A percentile compares a stretch with the other conserved stretches of the same genome.
Conservation (phyloP, 257 asterid species). For the Coffea canephora region DNA sequence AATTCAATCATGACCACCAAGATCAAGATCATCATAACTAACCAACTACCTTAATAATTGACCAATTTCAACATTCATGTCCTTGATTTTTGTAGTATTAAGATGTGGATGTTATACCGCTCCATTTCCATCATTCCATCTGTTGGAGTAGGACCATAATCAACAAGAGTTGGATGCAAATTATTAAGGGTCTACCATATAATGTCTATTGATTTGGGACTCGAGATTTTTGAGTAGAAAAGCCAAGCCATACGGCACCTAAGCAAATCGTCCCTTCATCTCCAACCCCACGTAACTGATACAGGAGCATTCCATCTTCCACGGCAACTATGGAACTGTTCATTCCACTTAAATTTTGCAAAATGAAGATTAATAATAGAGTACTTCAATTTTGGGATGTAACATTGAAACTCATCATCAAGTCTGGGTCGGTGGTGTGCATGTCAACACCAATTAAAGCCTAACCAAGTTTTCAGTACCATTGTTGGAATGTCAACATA, state of each 20-base stretch:
- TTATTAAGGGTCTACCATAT: neutral
- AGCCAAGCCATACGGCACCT: neutral
- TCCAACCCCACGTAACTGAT: neutral
- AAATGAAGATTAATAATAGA: too few relatives aligned
- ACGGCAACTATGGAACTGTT: too few relatives aligned
- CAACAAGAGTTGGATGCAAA: neutral
- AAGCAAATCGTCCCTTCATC: neutral
- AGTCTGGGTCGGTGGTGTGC: too few relatives aligned
- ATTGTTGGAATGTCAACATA: too few relatives aligned
- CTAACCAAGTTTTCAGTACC: too few relatives aligned
- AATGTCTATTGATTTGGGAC: neutral
- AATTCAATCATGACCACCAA: constrained; percentile 14
- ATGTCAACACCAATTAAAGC: too few relatives aligned
- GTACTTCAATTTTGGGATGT: too few relatives aligned
- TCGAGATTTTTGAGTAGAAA: too few relatives aligned
- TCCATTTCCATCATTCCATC: constrained; percentile 4
- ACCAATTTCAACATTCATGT: constrained; percentile 7
- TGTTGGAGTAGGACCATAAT: constrained; percentile 9
- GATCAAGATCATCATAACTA: neutral
- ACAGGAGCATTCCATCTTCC: neutral
- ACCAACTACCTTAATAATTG: constrained; percentile 11
- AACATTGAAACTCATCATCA: too few relatives aligned
- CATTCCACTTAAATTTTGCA: too few relatives aligned
- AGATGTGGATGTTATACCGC: neutral
- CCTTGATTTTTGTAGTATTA: neutral